Evolutionary conservation across 306 rosid species (phyloP).

Genomic region (Notholithocarpus densiflorus): DNA sequence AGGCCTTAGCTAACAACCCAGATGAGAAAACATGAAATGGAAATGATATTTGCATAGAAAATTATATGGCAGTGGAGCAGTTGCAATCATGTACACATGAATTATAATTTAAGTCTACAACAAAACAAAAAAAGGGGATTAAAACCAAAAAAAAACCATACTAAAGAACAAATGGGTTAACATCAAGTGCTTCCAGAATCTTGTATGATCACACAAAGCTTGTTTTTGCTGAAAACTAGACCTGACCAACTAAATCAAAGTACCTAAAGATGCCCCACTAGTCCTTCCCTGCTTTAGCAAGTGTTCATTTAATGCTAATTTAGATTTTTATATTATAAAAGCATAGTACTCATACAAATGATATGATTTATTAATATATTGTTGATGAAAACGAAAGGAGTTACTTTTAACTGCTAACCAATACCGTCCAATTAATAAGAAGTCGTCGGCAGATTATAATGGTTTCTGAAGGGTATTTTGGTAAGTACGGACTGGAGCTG

Average conservation of each 20-base stretch:
- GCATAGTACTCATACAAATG: not conserved
- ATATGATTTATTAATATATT: conserved; percentile 8
- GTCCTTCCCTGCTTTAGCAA: conserved; percentile 35
- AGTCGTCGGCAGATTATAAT: conserved; percentile 39
- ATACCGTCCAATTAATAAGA: conserved; percentile 30
- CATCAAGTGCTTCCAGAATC: conserved; percentile 67
- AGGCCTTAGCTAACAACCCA: conserved; percentile 33
- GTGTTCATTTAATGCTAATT: conserved; percentile 45
- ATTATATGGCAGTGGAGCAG: conserved; percentile 52
- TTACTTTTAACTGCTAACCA: conserved; percentile 30
- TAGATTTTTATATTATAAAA: conserved; percentile 10
- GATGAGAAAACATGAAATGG: conserved; percentile 27
- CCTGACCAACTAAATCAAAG: conserved; percentile 43
- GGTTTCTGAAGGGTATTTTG: conserved; percentile 12
- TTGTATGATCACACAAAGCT: conserved; percentile 51
- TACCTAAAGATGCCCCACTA: conserved; percentile 53
- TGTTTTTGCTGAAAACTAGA: conserved; percentile 41
- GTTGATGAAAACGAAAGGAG: conserved; percentile 30
- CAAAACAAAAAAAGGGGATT: conserved; percentile 19
- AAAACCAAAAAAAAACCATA: not conserved
- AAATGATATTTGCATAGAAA: conserved; percentile 33
- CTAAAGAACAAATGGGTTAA: conserved; percentile 31
- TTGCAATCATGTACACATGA: conserved; percentile 47
- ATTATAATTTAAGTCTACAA: conserved; percentile 41
- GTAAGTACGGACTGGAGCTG: conserved; percentile 19